Evolutionary conservation across 768 basidiomycete species (phyloP).

Genomic region (Agaricus subrufescens): DNA sequence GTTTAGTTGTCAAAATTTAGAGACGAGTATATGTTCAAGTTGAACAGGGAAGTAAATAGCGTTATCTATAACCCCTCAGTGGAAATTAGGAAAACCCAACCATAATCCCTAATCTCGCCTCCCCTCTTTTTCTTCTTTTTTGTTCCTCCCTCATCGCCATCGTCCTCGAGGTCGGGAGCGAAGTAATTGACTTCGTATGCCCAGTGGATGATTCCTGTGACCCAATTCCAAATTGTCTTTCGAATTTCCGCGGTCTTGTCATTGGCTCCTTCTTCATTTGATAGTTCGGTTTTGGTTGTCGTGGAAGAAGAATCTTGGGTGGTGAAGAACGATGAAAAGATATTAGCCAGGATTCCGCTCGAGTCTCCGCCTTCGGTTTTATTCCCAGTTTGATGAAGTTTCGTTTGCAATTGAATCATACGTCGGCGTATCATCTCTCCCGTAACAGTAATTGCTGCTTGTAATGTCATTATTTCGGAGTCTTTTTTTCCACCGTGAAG

Average conservation of each 20-base stretch:
- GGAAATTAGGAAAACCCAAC: conserved; percentile 7
- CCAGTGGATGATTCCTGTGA: conserved; percentile 7
- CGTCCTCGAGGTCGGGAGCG: not conserved
- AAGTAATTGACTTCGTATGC: conserved; percentile 11
- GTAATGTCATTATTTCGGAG: conserved; percentile 1
- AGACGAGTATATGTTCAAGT: too few relatives aligned
- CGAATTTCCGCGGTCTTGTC: not conserved
- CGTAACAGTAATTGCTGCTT: not conserved
- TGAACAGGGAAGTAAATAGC: not conserved
- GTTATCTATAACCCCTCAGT: not conserved
- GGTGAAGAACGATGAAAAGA: not conserved
- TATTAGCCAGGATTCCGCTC: not conserved
- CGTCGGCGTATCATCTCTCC: conserved; percentile 3
- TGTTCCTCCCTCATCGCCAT: not conserved
- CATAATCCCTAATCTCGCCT: conserved; percentile 7
- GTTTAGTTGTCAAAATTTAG: too few relatives aligned
- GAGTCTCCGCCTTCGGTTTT: not conserved
- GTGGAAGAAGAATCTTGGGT: not conserved
- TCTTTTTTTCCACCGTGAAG: not conserved
- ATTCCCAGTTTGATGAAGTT: not conserved
- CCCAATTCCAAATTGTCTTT: conserved; percentile 1
- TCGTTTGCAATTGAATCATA: not conserved
- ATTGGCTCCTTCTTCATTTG: not conserved
- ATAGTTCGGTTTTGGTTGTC: not conserved
- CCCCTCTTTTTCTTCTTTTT: conserved; percentile 1